Base-by-base conservation (phyloP, 1,284 basidiomycete species). In the Lentinula novae-zelandiae region DNA sequence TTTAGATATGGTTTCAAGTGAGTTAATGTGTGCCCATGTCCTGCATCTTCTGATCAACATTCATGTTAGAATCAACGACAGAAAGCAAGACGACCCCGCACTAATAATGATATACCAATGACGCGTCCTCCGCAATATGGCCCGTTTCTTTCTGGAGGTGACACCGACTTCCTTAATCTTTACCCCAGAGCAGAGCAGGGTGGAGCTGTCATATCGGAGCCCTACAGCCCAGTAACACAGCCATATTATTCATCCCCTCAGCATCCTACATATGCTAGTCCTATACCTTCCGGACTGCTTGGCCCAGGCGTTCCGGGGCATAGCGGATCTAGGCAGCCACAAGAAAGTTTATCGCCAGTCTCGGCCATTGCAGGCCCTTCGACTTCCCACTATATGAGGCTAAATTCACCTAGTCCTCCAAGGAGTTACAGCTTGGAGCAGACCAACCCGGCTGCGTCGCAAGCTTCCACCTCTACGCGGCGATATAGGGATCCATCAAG, bases 1-100 rank as follows among this genome's bases (percentile, higher is more conserved):
- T 58, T 63, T 60, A 92, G 90, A 90, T 92, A 65, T 92, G 90
- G 90, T 92, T 92, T 72, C 90, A 92, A 81, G 90, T 88, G 68
- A 69, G 83, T 73, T 7, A 27, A 58, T 27, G 51, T 58, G 58
- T 60, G 36, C 13, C 38, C 15, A 27, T 12, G n/a, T 38, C 12
- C 5, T 22, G 15, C 15, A 49, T 34, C 20, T 58, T 44, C 51
- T 49, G 56, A 40, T 38, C 60, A 61, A 56, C 59, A 63, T 53
- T 62, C 39, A 62, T 61, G 60, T 64, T 67, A 91, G 89, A 91
- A 91, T 70, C 89, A 91, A 69, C 83, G 89, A 62, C 89, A 92
- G 76, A 92, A 92, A 70, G 87, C 89, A 10, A 80, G 88, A 67
- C 85, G 86, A 56, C 89, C 87, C 48, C 83, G 82, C 52, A 80